phyloP scores from a whole-genome alignment of 2,329 filamentous ascomycete species.

The Xylaria sp. region DNA sequence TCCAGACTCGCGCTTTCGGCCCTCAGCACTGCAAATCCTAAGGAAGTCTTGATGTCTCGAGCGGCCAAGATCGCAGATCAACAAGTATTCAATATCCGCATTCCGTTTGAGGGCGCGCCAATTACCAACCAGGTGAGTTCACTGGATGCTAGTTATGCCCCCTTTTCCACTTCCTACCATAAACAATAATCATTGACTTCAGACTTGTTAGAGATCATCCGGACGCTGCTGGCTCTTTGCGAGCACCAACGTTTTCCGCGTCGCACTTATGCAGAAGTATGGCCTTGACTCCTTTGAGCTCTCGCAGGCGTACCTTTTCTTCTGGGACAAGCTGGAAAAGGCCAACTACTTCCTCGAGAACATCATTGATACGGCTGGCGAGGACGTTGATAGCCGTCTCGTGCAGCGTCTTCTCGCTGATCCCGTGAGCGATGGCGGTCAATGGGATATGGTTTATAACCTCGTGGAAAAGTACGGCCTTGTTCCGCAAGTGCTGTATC shows the following conservation, averaged over 20 bases:
- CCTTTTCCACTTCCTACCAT: no score
- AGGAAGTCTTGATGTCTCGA: constrained; percentile 72
- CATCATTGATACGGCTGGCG: constrained; percentile 76
- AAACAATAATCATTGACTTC: no score
- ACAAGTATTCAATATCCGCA: constrained; percentile 85
- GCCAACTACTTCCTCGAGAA: constrained; percentile 90
- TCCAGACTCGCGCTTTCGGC: constrained; percentile 78
- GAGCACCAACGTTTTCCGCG: constrained; percentile 88
- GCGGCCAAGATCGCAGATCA: constrained; percentile 73
- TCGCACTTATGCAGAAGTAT: constrained; percentile 88
- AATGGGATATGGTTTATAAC: constrained; percentile 94
- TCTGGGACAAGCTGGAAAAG: constrained; percentile 95
- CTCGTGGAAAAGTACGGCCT: constrained; percentile 88
- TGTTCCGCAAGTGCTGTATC: constrained; percentile 84
- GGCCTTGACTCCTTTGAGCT: constrained; percentile 82
- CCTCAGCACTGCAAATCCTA: constrained; percentile 74
- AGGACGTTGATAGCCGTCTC: constrained; percentile 77
- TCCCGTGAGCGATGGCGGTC: constrained; percentile 83
- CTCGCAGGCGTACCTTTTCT: constrained; percentile 89
- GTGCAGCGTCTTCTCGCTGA: constrained; percentile 75
- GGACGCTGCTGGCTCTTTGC: constrained; percentile 94
- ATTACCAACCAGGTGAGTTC: constrained; percentile 76
- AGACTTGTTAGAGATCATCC: constrained; percentile 63
- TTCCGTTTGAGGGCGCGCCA: constrained; percentile 82
- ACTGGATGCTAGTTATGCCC: no score